These are phyloP conservation scores for Solanum arcanum DNA, from an alignment of 257 asterid species.

Conservation along the genomic window DNA sequence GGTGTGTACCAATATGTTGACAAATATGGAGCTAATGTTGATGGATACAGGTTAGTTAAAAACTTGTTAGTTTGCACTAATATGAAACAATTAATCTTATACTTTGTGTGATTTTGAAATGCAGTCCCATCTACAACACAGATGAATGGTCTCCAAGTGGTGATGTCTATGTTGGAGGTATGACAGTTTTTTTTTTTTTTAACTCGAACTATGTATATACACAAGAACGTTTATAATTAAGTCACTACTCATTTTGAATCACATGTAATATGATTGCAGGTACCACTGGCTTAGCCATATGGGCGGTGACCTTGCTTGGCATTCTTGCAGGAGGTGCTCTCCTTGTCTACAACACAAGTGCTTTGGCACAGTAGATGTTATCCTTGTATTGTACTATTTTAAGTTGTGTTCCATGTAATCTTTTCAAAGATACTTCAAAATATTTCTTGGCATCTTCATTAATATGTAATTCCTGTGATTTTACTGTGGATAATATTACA, in stretches of 20 bases:
- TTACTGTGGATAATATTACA: neutral
- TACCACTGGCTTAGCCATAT: constrained; percentile 73
- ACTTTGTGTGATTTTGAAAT: neutral
- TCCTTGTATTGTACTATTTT: neutral
- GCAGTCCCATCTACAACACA: constrained; percentile 76
- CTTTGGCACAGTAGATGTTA: constrained; percentile 56
- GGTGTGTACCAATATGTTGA: constrained; percentile 93
- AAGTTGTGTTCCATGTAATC: neutral
- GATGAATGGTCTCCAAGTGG: constrained; percentile 81
- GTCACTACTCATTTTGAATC: neutral
- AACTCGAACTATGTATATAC: neutral
- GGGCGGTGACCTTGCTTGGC: constrained; percentile 77
- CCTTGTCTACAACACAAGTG: constrained; percentile 95
- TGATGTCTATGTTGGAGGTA: constrained; percentile 87
- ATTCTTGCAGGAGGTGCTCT: constrained; percentile 92
- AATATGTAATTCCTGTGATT: neutral
- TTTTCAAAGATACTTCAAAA: neutral
- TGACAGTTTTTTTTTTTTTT: neutral
- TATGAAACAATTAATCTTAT: neutral
- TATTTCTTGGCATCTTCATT: neutral
- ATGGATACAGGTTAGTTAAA: constrained; percentile 71
- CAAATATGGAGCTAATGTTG: constrained; percentile 96
- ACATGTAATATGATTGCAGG: constrained; percentile 20
- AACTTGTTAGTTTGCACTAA: neutral
- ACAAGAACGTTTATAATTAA: neutral